Conservation (phyloP, 2,329 filamentous ascomycete genomes). For the Taxawa tesnikishii region DNA sequence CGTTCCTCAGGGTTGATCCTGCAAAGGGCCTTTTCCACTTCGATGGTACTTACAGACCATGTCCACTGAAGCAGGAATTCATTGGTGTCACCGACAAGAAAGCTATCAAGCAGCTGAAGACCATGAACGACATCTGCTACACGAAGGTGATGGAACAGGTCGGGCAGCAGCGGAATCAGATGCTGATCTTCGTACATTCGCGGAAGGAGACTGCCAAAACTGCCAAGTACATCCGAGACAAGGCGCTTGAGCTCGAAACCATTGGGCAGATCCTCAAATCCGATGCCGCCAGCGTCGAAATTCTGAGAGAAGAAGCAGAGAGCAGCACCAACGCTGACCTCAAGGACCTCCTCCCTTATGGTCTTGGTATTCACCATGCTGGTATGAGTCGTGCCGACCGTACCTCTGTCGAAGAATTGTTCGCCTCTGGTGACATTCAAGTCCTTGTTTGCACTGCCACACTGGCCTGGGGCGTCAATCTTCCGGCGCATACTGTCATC, state of each 20-base stretch:
- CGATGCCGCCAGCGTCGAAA: conserved; percentile 82
- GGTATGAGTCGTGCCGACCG: conserved; percentile 95
- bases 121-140: conserved; percentile 98
- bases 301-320: conserved; percentile 73
- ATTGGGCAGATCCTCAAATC: conserved; percentile 91
- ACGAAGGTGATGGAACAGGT: conserved; percentile 96
- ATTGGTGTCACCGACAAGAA: conserved; percentile 96
- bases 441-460: conserved; percentile 96
- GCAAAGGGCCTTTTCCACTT: conserved; percentile 89
- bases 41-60: conserved; percentile 85
- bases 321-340: conserved; percentile 74
- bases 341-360: conserved; percentile 89
- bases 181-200: conserved; percentile 98
- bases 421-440: conserved; percentile 80
- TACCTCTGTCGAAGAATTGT: conserved; percentile 88
- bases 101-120: conserved; percentile 96
- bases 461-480: conserved; percentile 97
- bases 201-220: conserved; percentile 98
- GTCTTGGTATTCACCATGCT: conserved; percentile 96
- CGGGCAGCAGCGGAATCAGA: conserved; percentile 84
- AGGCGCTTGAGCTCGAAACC: conserved; percentile 91
- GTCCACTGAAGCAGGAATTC: conserved; percentile 91
- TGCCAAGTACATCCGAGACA: conserved; percentile 89
- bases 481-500: conserved; percentile 94
- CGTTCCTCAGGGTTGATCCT: conserved; percentile 81